Conservation (phyloP, 805 yeast genomes). For the Monosporozyma aerobia region DNA sequence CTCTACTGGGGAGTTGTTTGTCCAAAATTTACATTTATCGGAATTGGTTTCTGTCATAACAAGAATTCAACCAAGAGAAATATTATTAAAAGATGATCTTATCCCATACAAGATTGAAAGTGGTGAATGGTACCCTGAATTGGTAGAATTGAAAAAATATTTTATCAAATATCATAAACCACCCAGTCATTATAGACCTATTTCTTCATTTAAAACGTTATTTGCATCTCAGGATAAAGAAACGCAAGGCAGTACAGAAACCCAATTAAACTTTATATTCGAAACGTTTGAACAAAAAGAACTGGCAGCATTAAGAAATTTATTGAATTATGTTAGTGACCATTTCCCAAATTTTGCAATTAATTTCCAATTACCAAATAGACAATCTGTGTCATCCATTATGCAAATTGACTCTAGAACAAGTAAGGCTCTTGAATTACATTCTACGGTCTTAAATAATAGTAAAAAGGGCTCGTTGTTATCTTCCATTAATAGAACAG, state of each 20-base stretch:
- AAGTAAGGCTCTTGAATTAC: conserved; percentile 64
- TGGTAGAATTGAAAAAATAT: conserved; percentile 50
- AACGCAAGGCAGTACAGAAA: conserved; percentile 8
- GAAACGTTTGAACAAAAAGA: conserved; percentile 37
- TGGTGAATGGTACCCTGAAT: conserved; percentile 48
- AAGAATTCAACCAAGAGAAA: conserved; percentile 74
- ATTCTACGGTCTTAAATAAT: conserved; percentile 46
- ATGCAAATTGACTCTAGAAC: conserved; percentile 80
- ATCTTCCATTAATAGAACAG: conserved; percentile 61
- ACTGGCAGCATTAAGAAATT: conserved; percentile 49
- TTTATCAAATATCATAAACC: conserved; percentile 44
- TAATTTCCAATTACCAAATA: conserved; percentile 58
- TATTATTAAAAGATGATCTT: conserved; percentile 46
- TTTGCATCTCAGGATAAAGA: conserved; percentile 27
- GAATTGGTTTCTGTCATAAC: conserved; percentile 64
- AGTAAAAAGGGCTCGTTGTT: conserved; percentile 61
- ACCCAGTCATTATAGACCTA: conserved; percentile 34
- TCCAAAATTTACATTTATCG: conserved; percentile 51
- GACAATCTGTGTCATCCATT: conserved; percentile 40
- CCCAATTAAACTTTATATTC: conserved; percentile 19
- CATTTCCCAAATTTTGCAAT: conserved; percentile 63
- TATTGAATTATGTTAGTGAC: conserved; percentile 59
- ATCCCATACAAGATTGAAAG: conserved; percentile 32
- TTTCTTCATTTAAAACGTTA: conserved; percentile 32
- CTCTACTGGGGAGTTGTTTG: conserved; percentile 69